Evolutionary conservation across 2,329 filamentous ascomycete genomes (phyloP).

Genomic region (Periconia macrospinosa): DNA sequence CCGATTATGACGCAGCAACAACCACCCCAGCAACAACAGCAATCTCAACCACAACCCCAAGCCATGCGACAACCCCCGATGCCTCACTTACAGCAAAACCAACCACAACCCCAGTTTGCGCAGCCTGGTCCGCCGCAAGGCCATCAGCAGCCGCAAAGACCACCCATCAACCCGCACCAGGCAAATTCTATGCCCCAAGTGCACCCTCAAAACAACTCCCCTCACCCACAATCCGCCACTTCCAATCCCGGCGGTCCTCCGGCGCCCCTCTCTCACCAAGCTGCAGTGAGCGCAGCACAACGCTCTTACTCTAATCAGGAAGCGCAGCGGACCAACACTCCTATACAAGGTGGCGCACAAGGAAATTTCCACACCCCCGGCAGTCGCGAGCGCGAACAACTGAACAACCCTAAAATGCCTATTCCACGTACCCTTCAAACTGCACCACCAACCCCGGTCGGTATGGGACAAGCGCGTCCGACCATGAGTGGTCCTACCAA

Average conservation of each 20-base stretch:
- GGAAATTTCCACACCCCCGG: slow-evolving; percentile 36
- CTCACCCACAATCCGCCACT: slow-evolving; percentile 40
- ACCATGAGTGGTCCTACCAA: slow-evolving; percentile 78
- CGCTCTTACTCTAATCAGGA: slow-evolving; percentile 41
- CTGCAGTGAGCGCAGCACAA: slow-evolving; percentile 47
- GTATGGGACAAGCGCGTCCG: slow-evolving; percentile 73
- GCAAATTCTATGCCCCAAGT: slow-evolving; percentile 31
- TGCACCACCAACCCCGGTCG: slow-evolving; percentile 71
- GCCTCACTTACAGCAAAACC: slow-evolving; percentile 27
- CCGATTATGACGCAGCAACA: slow-evolving; percentile 20
- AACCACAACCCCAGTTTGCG: slow-evolving; percentile 30
- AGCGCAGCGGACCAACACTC: slow-evolving; percentile 37
- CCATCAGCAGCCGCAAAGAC: slow-evolving; percentile 32
- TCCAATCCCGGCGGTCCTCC: slow-evolving; percentile 34
- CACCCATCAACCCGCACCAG: slow-evolving; percentile 42
- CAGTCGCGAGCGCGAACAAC: slow-evolving; percentile 42
- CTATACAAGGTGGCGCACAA: slow-evolving; percentile 33
- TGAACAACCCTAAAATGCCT: slow-evolving; percentile 67
- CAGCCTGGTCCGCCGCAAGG: slow-evolving; percentile 34
- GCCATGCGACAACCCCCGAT: slow-evolving; percentile 29
- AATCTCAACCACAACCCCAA: slow-evolving; percentile 17
- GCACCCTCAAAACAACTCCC: slow-evolving; percentile 40
- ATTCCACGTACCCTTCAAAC: slow-evolving; percentile 81
- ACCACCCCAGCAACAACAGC: slow-evolving; percentile 19
- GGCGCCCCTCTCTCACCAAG: slow-evolving; percentile 48